Percentiles rank a stretch among this genome's conserved stretches.
Evolutionary conservation across 805 yeast species (phyloP).

Genomic region (Spathaspora gorwiae): DNA sequence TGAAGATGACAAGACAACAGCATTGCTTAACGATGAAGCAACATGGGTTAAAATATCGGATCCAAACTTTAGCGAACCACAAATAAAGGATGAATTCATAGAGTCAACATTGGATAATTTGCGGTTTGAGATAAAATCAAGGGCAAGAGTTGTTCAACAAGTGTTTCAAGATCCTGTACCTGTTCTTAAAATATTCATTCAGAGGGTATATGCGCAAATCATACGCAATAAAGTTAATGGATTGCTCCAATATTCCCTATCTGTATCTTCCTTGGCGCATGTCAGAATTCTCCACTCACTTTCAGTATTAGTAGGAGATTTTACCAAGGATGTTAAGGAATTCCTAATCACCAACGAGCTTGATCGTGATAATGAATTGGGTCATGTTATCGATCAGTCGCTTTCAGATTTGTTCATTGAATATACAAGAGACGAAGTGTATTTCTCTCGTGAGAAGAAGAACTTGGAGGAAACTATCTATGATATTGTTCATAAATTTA

Average conservation of each 20-base stretch:
- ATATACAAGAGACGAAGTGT: constrained; percentile 60
- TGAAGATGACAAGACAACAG: constrained; percentile 32
- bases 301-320: constrained; percentile 53
- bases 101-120: constrained; percentile 48
- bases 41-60: constrained; percentile 60
- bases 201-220: constrained; percentile 73
- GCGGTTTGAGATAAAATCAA: constrained; percentile 58
- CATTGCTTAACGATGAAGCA: constrained; percentile 36
- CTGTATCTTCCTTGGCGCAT: constrained; percentile 64
- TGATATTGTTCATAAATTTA: constrained; percentile 42
- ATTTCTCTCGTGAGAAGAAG: constrained; percentile 68
- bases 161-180: constrained; percentile 69
- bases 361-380: constrained; percentile 43
- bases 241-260: constrained; percentile 57
- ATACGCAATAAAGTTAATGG: constrained; percentile 53
- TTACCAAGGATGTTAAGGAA: constrained; percentile 62
- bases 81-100: constrained; percentile 46
- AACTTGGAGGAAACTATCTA: constrained; percentile 54
- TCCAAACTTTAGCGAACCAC: constrained; percentile 46
- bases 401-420: constrained; percentile 70
- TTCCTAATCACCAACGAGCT: constrained; percentile 47
- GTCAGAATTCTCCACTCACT: constrained; percentile 69
- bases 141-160: constrained; percentile 65
- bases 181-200: constrained; percentile 67
- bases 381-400: constrained; percentile 60